These are phyloP conservation scores for Plasmopara halstedii DNA, from an alignment of 352 stramenopile genomes.

Conservation along the genomic window DNA sequence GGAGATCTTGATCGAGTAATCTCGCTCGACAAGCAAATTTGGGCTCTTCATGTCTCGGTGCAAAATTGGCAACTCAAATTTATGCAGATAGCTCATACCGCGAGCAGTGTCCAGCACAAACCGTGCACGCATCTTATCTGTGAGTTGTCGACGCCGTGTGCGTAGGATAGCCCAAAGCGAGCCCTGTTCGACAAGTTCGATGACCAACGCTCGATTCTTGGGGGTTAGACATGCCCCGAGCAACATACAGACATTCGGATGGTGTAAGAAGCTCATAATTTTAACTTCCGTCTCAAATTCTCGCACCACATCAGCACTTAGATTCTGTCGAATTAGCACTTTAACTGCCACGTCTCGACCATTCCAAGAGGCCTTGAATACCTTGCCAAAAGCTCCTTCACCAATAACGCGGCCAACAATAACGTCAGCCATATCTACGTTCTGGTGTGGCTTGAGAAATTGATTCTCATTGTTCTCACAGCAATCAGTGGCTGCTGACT, in stretches of 20 bases:
- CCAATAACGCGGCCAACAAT: constrained; percentile 50
- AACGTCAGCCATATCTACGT: constrained; percentile 59
- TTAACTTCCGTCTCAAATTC: constrained; percentile 80
- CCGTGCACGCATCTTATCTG: constrained; percentile 33
- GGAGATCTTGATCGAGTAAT: constrained; percentile 87
- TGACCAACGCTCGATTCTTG: constrained; percentile 92
- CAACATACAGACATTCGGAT: constrained; percentile 97
- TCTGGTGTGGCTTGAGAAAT: constrained; percentile 35
- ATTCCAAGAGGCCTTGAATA: constrained; percentile 61
- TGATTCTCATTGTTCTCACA: constrained; percentile 10
- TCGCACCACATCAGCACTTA: constrained; percentile 53
- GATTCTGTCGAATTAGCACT: constrained; percentile 61
- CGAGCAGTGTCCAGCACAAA: constrained; percentile 71
- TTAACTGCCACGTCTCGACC: constrained; percentile 60
- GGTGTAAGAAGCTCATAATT: constrained; percentile 87
- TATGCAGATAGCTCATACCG: constrained; percentile 86
- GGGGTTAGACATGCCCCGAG: constrained; percentile 92
- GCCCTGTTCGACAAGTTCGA: constrained; percentile 89
- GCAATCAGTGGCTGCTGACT: constrained; percentile 8
- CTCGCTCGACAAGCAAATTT: constrained; percentile 80
- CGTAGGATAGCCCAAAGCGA: constrained; percentile 91
- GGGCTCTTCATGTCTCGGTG: constrained; percentile 88
- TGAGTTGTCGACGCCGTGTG: constrained; percentile 33
- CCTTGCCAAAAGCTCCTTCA: constrained; percentile 73
- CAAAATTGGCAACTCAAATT: constrained; percentile 79